Evolutionary conservation across 495 filamentous ascomycete species (phyloP).

Genomic region (Talaromyces ruber): DNA sequence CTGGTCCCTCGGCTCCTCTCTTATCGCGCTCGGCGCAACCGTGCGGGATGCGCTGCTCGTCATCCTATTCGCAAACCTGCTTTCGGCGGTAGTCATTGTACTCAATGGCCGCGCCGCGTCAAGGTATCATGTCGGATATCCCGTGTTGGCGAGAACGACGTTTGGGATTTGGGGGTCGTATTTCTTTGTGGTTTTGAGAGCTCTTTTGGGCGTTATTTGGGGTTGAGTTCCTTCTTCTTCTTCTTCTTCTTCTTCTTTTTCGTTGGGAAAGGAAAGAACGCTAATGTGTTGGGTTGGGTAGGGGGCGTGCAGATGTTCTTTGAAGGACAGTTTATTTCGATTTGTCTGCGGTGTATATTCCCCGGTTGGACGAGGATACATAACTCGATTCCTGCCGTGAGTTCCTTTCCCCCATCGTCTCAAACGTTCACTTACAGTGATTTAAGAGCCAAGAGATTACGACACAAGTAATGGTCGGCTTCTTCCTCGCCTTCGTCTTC

Average conservation of each 20-base stretch:
- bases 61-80: constrained; percentile 2
- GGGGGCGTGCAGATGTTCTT: constrained; percentile 9
- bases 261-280: constrained; percentile 36
- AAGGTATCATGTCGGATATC: constrained; percentile 37
- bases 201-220: constrained; percentile 54
- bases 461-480: not conserved
- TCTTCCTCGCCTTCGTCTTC: constrained; percentile 5
- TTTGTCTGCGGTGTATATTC: constrained; percentile 4
- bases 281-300: not conserved
- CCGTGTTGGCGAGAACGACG: constrained; percentile 43
- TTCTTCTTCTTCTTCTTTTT: constrained; percentile 48
- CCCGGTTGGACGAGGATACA: constrained; percentile 1
- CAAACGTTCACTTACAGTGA: not conserved
- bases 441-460: constrained; percentile 5
- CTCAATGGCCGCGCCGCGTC: constrained; percentile 13
- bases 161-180: constrained; percentile 54
- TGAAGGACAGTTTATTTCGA: constrained; percentile 11
- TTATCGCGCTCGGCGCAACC: not conserved
- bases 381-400: not conserved
- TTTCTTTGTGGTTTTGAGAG: constrained; percentile 47
- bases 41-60: constrained; percentile 1
- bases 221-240: constrained; percentile 48
- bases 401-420: not conserved
- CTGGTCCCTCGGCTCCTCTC: constrained; percentile 1
- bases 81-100: constrained; percentile 15